Evolutionary conservation across 352 stramenopile genomes (phyloP).

Genomic region (Globisporangium canariense): DNA sequence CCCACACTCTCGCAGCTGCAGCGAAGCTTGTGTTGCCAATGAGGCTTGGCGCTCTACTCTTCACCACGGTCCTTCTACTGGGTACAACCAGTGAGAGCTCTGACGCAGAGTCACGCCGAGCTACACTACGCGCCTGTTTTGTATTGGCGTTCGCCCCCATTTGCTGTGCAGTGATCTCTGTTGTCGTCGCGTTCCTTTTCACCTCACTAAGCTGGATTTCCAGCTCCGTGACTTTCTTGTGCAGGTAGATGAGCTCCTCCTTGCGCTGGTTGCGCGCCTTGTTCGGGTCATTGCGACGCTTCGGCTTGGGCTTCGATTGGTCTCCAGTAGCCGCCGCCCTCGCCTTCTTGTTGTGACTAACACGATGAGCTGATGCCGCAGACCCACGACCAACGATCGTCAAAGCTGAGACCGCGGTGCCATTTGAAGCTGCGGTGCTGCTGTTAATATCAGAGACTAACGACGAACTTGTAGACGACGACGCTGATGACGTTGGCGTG

Average conservation of each 20-base stretch:
- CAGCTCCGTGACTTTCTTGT: slow-evolving; percentile 6
- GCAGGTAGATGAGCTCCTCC: slow-evolving; percentile 9
- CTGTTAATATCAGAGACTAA: neutral
- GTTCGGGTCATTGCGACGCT: slow-evolving; percentile 2
- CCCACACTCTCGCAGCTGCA: slow-evolving; percentile 4
- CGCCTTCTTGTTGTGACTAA: neutral
- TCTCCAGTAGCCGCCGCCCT: neutral
- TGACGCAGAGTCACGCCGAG: neutral
- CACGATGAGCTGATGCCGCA: neutral
- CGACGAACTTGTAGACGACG: neutral
- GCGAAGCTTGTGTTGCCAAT: neutral
- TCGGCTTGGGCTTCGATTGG: neutral
- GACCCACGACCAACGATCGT: neutral
- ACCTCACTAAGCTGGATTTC: neutral
- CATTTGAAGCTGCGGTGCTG: too few relatives aligned
- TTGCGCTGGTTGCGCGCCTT: slow-evolving; percentile 7
- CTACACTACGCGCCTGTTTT: too few relatives aligned
- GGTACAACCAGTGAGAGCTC: neutral
- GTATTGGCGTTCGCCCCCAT: too few relatives aligned
- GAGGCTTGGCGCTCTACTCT: neutral
- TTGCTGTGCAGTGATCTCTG: too few relatives aligned
- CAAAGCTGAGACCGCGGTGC: neutral
- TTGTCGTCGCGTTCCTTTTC: neutral
- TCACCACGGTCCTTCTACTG: neutral
- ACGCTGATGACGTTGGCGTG: neutral